phyloP scores from a whole-genome alignment of 139 green algal genomes.

The Chara braunii region DNA sequence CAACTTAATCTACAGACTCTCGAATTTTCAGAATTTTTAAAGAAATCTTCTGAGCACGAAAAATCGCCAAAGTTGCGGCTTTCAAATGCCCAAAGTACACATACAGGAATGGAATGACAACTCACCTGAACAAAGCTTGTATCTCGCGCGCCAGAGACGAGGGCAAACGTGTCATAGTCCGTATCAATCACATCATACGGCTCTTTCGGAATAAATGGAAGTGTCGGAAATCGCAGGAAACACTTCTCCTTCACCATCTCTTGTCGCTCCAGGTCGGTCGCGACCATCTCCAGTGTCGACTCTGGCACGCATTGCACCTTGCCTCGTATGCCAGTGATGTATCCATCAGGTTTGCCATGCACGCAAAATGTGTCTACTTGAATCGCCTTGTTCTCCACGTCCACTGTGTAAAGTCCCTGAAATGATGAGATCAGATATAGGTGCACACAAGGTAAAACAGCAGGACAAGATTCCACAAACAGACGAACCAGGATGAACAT shows the following conservation, averaged over 20 bases:
- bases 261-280: conserved; percentile 23
- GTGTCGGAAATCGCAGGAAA: conserved; percentile 43
- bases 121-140: conserved; percentile 46
- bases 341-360: conserved; percentile 41
- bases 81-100: no score
- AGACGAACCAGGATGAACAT: no score
- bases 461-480: no score
- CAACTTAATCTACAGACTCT: no score
- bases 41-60: no score
- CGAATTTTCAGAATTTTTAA: no score
- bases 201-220: conserved; percentile 47
- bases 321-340: conserved; percentile 45
- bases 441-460: no score
- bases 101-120: neutral
- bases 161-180: conserved; percentile 49
- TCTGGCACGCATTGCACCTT: conserved; percentile 34
- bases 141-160: conserved; percentile 45
- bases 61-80: no score
- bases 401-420: conserved; percentile 42
- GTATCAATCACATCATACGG: conserved; percentile 48
- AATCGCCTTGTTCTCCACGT: conserved; percentile 3
- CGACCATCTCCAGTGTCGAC: neutral
- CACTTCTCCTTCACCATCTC: conserved; percentile 42
- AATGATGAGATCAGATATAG: no score
- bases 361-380: conserved; percentile 50